Conservation (phyloP, 2,329 filamentous ascomycete species). For the Biscogniauxia mediterranea region DNA sequence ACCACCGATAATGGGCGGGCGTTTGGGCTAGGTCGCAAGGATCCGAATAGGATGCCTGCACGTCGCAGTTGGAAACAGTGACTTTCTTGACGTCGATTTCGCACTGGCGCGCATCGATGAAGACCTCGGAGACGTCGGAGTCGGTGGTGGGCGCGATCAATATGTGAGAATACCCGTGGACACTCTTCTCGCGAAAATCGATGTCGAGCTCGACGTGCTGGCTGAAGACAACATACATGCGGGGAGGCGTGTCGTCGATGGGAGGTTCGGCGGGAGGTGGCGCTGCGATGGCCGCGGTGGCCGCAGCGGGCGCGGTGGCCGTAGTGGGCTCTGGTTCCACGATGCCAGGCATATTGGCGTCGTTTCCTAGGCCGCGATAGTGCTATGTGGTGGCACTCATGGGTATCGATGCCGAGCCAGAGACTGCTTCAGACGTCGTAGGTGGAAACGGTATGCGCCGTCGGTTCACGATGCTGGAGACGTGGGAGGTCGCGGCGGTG, state of each 20-base stretch:
- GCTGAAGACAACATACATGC: constrained; percentile 61
- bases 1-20: constrained; percentile 59
- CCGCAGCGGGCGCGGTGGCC: constrained; percentile 13
- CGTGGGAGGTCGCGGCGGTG: not conserved
- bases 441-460: not conserved
- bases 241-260: constrained; percentile 32
- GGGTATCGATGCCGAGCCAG: constrained; percentile 3
- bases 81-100: constrained; percentile 54
- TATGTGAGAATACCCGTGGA: constrained; percentile 80
- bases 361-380: constrained; percentile 20
- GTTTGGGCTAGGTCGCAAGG: constrained; percentile 66
- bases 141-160: constrained; percentile 65
- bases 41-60: constrained; percentile 54
- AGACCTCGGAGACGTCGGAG: constrained; percentile 56
- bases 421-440: not conserved
- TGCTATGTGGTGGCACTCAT: constrained; percentile 23
- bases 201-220: constrained; percentile 89
- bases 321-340: constrained; percentile 29
- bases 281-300: constrained; percentile 21
- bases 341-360: constrained; percentile 30
- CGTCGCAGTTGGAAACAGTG: constrained; percentile 47
- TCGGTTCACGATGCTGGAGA: not conserved
- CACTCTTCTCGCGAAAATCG: constrained; percentile 72
- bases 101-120: constrained; percentile 62
- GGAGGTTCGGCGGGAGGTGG: constrained; percentile 31